Evolutionary conservation across 129 eudicot genomes (phyloP), one percentile per base, ranked within the genome.

Genomic region (Saussurea involucrata): DNA sequence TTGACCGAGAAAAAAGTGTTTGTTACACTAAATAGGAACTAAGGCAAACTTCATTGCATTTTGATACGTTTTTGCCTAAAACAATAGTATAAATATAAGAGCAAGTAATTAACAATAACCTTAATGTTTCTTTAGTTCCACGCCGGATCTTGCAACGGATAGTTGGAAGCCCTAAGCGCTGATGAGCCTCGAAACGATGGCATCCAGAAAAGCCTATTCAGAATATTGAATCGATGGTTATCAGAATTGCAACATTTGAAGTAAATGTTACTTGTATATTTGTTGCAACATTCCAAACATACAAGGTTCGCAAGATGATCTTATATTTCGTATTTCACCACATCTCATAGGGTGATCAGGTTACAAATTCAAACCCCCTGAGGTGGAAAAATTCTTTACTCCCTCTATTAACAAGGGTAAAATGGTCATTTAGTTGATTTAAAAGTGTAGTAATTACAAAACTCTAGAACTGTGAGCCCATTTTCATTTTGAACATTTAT

Each of bases 131-230:
- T 85, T 92, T 95, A 57, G 99, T 95, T 72, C 97, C 99, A 7
- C 95, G 87, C 0, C 99, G 96, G 78, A 95, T 77, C 85, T 95
- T 95, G 85, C 99, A 95, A 40, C 99, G 95, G 69, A 95, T 95
- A 63, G 99, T 92, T 60, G 97, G 95, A 28, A 95, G 91, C 29
- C 97, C 99, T 68, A 95, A 84, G 42, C 83, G 88, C 77, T 95
- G 99, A 82, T 95, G 99, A 77, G 99, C 99, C 85, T 95, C 99
- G 70, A 79, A 95, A 25, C 99, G 90, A 79, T 95, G 99, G 78
- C 99, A 95, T 37, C 99, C 99, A 10, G 99, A 95, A 79, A 95
- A 95, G 55, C 99, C 99, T 95, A 70, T 36, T 53, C 1, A 15
- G 42, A 71, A 78, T 3, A 24, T 80, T 46, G 24, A 64, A 44